phyloP scores from a whole-genome alignment of 2,329 filamentous ascomycete genomes.

The Didymella keratinophila region DNA sequence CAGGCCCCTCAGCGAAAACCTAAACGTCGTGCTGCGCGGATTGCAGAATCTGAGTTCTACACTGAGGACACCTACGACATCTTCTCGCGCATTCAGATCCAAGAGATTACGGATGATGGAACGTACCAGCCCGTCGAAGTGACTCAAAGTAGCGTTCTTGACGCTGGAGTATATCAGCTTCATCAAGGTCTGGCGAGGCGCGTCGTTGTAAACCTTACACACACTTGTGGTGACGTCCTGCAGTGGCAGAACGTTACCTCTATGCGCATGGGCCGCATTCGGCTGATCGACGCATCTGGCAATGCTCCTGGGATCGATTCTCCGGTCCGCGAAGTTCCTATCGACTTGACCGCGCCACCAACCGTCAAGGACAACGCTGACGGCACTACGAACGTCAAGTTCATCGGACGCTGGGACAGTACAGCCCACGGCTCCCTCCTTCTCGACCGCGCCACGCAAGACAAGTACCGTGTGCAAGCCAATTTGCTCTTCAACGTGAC shows the following conservation, averaged over 20 bases:
- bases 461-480: slow-evolving; percentile 90
- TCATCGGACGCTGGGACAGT: slow-evolving; percentile 96
- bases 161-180: slow-evolving; percentile 90
- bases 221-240: slow-evolving; percentile 86
- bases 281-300: slow-evolving; percentile 82
- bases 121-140: slow-evolving; percentile 94
- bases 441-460: slow-evolving; percentile 90
- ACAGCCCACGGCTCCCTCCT: slow-evolving; percentile 90
- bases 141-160: slow-evolving; percentile 81
- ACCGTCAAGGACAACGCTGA: slow-evolving; percentile 85
- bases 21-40: slow-evolving; percentile 69
- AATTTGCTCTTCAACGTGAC: slow-evolving; percentile 85
- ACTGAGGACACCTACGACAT: slow-evolving; percentile 94
- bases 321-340: slow-evolving; percentile 73
- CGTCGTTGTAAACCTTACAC: slow-evolving; percentile 85
- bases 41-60: slow-evolving; percentile 91
- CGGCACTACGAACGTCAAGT: slow-evolving; percentile 84
- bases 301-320: slow-evolving; percentile 81
- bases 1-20: slow-evolving; percentile 64
- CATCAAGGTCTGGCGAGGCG: slow-evolving; percentile 93
- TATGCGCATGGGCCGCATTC: slow-evolving; percentile 80
- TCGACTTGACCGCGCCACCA: slow-evolving; percentile 81
- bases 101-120: slow-evolving; percentile 90
- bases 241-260: slow-evolving; percentile 86
- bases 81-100: slow-evolving; percentile 84